These are phyloP conservation scores for Cladosporium phlei DNA, from an alignment of 2,329 filamentous ascomycete species.

Conservation along the genomic window DNA sequence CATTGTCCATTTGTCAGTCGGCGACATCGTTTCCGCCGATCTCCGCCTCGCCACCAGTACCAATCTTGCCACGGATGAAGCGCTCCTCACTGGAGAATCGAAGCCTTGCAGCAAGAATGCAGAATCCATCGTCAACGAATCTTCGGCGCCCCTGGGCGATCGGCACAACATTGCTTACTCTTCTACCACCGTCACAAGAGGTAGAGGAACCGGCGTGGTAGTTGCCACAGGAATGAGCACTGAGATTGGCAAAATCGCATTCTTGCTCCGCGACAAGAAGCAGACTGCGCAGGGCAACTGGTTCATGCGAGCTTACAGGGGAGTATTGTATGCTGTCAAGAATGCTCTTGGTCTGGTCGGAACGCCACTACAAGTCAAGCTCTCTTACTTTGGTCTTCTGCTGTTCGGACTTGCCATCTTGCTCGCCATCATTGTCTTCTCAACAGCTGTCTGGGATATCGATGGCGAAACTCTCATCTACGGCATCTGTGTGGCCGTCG, in stretches of 20 bases:
- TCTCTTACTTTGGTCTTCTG: slow-evolving; percentile 77
- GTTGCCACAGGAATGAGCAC: slow-evolving; percentile 59
- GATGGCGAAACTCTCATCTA: slow-evolving; percentile 45
- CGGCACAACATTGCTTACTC: slow-evolving; percentile 61
- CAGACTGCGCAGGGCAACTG: slow-evolving; percentile 15
- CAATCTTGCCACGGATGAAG: slow-evolving; percentile 72
- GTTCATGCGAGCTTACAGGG: slow-evolving; percentile 16
- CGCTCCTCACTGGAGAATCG: slow-evolving; percentile 66
- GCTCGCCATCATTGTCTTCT: slow-evolving; percentile 64
- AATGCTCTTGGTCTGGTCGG: slow-evolving; percentile 47
- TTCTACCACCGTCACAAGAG: slow-evolving; percentile 59
- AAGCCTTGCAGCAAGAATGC: slow-evolving; percentile 39
- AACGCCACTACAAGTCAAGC: slow-evolving; percentile 75
- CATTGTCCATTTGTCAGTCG: slow-evolving; percentile 57
- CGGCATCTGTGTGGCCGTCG: slow-evolving; percentile 44
- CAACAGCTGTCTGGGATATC: slow-evolving; percentile 48
- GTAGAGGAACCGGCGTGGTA: slow-evolving; percentile 57
- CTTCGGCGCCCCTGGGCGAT: slow-evolving; percentile 55
- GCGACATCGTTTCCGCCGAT: slow-evolving; percentile 67
- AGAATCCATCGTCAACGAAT: slow-evolving; percentile 25
- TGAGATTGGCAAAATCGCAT: slow-evolving; percentile 63
- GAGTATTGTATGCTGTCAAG: slow-evolving; percentile 53
- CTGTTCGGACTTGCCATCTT: slow-evolving; percentile 70
- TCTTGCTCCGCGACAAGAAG: slow-evolving; percentile 30
- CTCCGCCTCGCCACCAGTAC: slow-evolving; percentile 57